phyloP scores from a whole-genome alignment of 371 early-diverging fungal species.

The Fennellomyces sp. region DNA sequence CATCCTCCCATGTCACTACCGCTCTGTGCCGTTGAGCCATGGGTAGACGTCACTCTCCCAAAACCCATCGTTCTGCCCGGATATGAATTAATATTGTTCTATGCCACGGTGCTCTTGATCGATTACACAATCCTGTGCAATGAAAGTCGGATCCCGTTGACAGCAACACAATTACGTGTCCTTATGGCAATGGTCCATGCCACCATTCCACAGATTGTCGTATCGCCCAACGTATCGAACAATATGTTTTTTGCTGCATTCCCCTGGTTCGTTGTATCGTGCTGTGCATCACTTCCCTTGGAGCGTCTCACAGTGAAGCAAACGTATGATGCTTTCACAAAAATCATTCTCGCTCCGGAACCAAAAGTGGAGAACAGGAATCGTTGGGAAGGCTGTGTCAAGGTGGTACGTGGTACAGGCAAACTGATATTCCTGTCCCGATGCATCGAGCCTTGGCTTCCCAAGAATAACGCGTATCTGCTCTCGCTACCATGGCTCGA shows the following conservation, averaged over 20 bases:
- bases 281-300: conserved; percentile 26
- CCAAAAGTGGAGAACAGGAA: background rate
- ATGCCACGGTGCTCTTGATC: background rate
- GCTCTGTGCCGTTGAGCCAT: background rate
- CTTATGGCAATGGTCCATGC: background rate
- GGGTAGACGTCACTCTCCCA: background rate
- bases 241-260: conserved; percentile 28
- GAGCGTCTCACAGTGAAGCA: conserved; percentile 9
- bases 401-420: conserved; percentile 14
- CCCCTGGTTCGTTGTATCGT: conserved; percentile 37
- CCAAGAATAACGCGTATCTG: conserved; percentile 14
- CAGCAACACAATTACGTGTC: background rate
- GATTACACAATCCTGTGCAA: background rate
- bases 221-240: background rate
- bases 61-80: background rate
- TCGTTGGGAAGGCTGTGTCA: background rate
- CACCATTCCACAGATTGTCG: background rate
- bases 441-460: conserved; percentile 21
- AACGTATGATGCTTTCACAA: conserved; percentile 21
- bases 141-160: background rate
- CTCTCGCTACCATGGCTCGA: conserved; percentile 24
- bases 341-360: background rate
- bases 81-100: background rate
- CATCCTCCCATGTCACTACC: background rate
- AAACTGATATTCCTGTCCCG: conserved; percentile 16